phyloP scores from a whole-genome alignment of 495 filamentous ascomycete species.

The Penicillium soppii region DNA sequence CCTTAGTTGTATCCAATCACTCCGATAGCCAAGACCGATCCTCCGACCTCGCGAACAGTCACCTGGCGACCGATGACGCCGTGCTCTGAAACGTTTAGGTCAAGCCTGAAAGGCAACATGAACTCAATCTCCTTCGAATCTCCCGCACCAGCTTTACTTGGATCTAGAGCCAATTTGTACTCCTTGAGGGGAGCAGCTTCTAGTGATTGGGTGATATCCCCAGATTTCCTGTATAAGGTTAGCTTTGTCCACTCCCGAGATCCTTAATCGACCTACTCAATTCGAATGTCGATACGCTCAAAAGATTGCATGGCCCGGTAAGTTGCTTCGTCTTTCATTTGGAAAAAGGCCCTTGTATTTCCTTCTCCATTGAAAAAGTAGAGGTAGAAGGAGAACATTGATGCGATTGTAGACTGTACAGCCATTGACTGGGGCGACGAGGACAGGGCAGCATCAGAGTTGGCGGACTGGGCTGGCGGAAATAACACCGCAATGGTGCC shows the following conservation, averaged over 20 bases:
- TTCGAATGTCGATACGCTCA: constrained; percentile 29
- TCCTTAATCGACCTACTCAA: constrained; percentile 29
- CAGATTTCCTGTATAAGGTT: constrained; percentile 29
- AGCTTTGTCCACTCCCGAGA: background rate
- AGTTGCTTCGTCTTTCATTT: constrained; percentile 25
- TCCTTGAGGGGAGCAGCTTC: constrained; percentile 19
- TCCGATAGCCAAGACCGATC: constrained; percentile 31
- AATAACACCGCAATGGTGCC: constrained; percentile 31
- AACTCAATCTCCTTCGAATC: constrained; percentile 52
- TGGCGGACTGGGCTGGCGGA: constrained; percentile 18
- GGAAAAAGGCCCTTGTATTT: constrained; percentile 31
- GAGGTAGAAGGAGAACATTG: constrained; percentile 33
- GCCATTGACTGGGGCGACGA: constrained; percentile 26
- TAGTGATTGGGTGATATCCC: constrained; percentile 29
- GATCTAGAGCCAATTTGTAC: constrained; percentile 22
- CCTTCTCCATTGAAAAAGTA: constrained; percentile 31
- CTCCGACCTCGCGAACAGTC: constrained; percentile 26
- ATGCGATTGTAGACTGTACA: constrained; percentile 10
- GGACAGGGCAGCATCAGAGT: constrained; percentile 24
- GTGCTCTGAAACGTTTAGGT: constrained; percentile 49
- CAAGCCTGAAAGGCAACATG: constrained; percentile 56
- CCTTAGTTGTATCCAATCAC: constrained; percentile 41
- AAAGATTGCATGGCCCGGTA: constrained; percentile 12
- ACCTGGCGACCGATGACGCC: constrained; percentile 42
- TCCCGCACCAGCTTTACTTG: no score